Base-by-base conservation (phyloP, 305 asterid species). In the Fraxinus platypoda region DNA sequence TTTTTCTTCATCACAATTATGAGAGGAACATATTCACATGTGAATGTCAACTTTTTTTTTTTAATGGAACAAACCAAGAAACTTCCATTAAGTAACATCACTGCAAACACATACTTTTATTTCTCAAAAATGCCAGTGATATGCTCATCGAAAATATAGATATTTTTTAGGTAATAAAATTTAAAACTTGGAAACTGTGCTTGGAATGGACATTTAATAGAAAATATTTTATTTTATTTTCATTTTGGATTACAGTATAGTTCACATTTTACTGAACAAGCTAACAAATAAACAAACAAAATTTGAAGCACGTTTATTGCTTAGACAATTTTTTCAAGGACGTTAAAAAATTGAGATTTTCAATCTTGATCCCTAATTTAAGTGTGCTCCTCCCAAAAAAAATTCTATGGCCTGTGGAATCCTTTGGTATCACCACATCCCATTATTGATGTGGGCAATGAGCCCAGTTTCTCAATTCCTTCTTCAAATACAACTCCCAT, bases 401-500 rank as follows among this genome's bases (percentile, higher is more conserved):
- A 37, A 5, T 62, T 12, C 54, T 83, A 79, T 31, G 86, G 83
- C 70, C 73, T 66, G 13, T 1, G 28, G 81, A 74, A 72, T 19
- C 80, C 83, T 84, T 86, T 89, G 33, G 90, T 82, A n/a, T 87
- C 88, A 66, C 98, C 98, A 81, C 99, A 94, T 1, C 99, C 99
- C 98, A 92, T 92, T 1, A 95, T 93, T 19, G 97, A 92, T 11
- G 78, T n/a, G 3, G 98, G 98, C 91, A 94, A 85, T 25, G 84
- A 77, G 4, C 95, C 97, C 31, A 95, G 91, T 76, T 84, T 90
- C 0, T 94, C 95, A 30, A 90, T 88, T 6, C 99, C 99, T 84
- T 85, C 90, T 88, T 94, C 99, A 83, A 95, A 94, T 0, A 93
- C 94, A 4, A 92, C 94, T 1, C 98, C 99, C 99, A 95, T 94